Percentiles rank a stretch among this genome's conserved stretches.
These are phyloP conservation scores for Epithele typhae DNA, from an alignment of 768 basidiomycete species.

Conservation along the genomic window DNA sequence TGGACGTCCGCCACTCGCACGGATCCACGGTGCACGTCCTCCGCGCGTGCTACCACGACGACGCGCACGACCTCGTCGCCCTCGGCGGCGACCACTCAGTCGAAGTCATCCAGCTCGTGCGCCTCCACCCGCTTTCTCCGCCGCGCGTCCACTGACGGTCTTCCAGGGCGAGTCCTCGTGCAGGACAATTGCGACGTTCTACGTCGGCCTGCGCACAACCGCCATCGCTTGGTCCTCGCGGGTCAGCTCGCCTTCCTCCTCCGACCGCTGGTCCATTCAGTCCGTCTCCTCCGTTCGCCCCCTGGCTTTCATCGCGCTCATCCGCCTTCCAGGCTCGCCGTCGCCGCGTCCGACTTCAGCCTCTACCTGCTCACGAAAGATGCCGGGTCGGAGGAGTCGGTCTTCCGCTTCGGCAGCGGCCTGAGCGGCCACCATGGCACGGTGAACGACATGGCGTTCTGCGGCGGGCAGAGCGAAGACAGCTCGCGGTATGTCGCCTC, in stretches of 20 bases:
- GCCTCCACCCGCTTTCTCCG: slow-evolving; percentile 20
- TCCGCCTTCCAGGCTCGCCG: slow-evolving; percentile 49
- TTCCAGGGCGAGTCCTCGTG: slow-evolving; percentile 40
- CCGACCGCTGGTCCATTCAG: slow-evolving; percentile 72
- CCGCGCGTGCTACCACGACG: slow-evolving; percentile 58
- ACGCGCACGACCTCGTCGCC: slow-evolving; percentile 66
- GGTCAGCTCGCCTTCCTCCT: slow-evolving; percentile 59
- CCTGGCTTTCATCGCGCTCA: background rate
- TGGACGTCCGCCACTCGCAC: slow-evolving; percentile 61
- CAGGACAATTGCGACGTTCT: slow-evolving; percentile 61
- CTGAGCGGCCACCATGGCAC: slow-evolving; percentile 77
- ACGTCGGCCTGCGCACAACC: slow-evolving; percentile 66
- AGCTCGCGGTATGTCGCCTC: slow-evolving; percentile 73
- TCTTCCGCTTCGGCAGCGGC: slow-evolving; percentile 74
- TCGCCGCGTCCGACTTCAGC: slow-evolving; percentile 64
- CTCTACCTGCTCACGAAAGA: slow-evolving; percentile 66
- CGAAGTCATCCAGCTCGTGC: slow-evolving; percentile 61
- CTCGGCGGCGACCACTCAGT: slow-evolving; percentile 72
- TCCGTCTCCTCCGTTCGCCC: slow-evolving; percentile 26
- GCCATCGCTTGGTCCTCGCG: slow-evolving; percentile 76
- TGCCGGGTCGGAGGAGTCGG: slow-evolving; percentile 40
- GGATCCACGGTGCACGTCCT: slow-evolving; percentile 58
- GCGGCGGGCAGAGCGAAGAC: slow-evolving; percentile 68
- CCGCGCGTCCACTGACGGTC: background rate
- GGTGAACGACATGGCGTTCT: slow-evolving; percentile 76